Percentiles rank a stretch among this genome's conserved stretches.
Evolutionary conservation across 2,329 filamentous ascomycete genomes (phyloP).

Genomic region (Didymella exigua): DNA sequence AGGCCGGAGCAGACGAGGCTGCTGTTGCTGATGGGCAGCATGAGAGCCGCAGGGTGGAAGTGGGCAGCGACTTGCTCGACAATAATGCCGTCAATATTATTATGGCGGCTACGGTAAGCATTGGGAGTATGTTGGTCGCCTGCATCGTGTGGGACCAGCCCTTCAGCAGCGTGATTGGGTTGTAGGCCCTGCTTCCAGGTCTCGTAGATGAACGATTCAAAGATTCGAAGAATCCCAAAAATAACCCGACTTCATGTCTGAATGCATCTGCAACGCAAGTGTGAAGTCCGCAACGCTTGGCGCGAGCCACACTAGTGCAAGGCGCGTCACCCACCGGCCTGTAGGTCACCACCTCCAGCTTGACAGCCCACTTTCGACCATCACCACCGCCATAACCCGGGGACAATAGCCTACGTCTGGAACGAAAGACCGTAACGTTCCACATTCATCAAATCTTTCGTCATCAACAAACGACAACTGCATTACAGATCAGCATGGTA

Average conservation of each 20-base stretch:
- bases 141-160: conserved; percentile 42
- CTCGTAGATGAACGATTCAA: background rate
- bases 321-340: conserved; percentile 43
- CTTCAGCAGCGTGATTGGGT: conserved; percentile 30
- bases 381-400: background rate
- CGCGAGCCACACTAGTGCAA: conserved; percentile 8
- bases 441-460: background rate
- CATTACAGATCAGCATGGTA: conserved; percentile 22
- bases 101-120: conserved; percentile 84
- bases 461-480: background rate
- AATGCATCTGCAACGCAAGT: background rate
- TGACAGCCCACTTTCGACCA: conserved; percentile 8
- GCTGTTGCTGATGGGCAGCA: conserved; percentile 45
- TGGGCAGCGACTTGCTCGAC: conserved; percentile 75
- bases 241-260: background rate
- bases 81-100: conserved; percentile 96
- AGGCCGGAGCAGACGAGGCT: conserved; percentile 30
- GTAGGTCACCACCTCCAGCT: conserved; percentile 32
- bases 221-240: background rate
- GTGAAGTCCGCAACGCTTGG: background rate
- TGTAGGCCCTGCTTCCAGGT: conserved; percentile 8
- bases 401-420: background rate
- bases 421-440: background rate
- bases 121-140: conserved; percentile 70
- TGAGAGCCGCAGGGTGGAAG: conserved; percentile 63